A percentile compares a stretch with the other conserved stretches of the same genome.
phyloP scores from a whole-genome alignment of 192 early-diverging fungal species.

The Diversispora eburnea region DNA sequence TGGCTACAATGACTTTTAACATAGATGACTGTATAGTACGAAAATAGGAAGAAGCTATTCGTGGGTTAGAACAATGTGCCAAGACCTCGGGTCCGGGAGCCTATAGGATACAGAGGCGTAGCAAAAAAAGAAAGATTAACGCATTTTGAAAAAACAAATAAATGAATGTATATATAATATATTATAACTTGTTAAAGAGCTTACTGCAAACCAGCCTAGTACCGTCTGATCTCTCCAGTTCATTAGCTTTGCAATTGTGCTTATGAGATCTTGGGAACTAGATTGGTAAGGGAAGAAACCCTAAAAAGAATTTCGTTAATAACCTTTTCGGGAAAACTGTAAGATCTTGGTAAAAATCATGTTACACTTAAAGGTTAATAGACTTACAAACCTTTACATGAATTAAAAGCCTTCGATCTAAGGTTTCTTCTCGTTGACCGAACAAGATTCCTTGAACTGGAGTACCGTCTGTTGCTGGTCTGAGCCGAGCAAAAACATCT shows the following conservation, averaged over 20 bases:
- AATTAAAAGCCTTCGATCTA: slow-evolving; percentile 22
- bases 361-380: neutral
- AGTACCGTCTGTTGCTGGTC: slow-evolving; percentile 17
- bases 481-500: slow-evolving; percentile 30
- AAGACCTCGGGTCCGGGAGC: slow-evolving; percentile 14
- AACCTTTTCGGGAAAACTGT: neutral
- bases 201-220: slow-evolving; percentile 31
- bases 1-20: slow-evolving; percentile 27
- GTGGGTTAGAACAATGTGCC: neutral
- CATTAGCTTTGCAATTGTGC: slow-evolving; percentile 26
- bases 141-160: neutral
- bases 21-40: slow-evolving; percentile 21
- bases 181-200: neutral
- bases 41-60: slow-evolving; percentile 32
- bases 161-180: neutral
- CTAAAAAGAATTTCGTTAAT: neutral
- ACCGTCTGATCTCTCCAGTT: slow-evolving; percentile 32
- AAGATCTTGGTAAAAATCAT: neutral
- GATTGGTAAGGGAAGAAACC: slow-evolving; percentile 29
- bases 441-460: slow-evolving; percentile 27
- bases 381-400: slow-evolving; percentile 18
- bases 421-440: slow-evolving; percentile 28
- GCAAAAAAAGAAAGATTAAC: neutral
- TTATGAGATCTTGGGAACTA: slow-evolving; percentile 17
- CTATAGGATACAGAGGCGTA: neutral